These are phyloP conservation scores for Heteromeles arbutifolia DNA, from an alignment of 306 rosid species.

Conservation along the genomic window DNA sequence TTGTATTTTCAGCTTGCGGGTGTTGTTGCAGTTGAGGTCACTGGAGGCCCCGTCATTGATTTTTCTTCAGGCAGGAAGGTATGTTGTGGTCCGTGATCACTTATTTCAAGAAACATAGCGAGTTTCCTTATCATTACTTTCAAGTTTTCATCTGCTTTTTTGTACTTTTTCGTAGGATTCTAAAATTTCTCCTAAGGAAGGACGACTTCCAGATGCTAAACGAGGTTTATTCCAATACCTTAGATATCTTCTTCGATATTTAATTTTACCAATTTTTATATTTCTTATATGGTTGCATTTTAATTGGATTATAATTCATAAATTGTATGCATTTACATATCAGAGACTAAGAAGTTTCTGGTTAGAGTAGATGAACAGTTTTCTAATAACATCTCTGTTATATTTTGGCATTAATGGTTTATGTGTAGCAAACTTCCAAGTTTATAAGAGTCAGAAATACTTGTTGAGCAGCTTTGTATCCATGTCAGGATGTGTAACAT, in stretches of 20 bases:
- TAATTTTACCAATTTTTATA: neutral
- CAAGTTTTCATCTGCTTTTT: neutral
- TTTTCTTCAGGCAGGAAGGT: constrained; percentile 89
- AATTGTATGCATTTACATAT: neutral
- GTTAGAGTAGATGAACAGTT: neutral
- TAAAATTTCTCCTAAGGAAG: constrained; percentile 60
- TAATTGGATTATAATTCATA: neutral
- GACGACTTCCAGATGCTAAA: constrained; percentile 87
- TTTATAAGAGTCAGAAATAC: no score
- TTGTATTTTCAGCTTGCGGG: constrained; percentile 74
- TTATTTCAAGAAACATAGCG: constrained; percentile 18
- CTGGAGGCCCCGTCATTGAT: constrained; percentile 87
- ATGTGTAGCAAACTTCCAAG: neutral
- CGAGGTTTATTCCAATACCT: constrained; percentile 34
- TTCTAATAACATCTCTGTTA: neutral
- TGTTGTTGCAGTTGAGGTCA: constrained; percentile 95
- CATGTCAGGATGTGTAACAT: neutral
- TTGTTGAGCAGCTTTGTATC: neutral
- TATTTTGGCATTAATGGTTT: neutral
- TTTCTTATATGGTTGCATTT: neutral
- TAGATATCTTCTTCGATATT: neutral
- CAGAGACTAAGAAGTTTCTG: neutral
- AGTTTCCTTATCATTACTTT: constrained; percentile 6
- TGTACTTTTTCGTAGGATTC: constrained; percentile 50
- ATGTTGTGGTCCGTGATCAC: constrained; percentile 1